Percentiles rank a stretch among this genome's conserved stretches.
Evolutionary conservation across 2,329 filamentous ascomycete genomes (phyloP).

Genomic region (Chrysosporium queenslandicum): DNA sequence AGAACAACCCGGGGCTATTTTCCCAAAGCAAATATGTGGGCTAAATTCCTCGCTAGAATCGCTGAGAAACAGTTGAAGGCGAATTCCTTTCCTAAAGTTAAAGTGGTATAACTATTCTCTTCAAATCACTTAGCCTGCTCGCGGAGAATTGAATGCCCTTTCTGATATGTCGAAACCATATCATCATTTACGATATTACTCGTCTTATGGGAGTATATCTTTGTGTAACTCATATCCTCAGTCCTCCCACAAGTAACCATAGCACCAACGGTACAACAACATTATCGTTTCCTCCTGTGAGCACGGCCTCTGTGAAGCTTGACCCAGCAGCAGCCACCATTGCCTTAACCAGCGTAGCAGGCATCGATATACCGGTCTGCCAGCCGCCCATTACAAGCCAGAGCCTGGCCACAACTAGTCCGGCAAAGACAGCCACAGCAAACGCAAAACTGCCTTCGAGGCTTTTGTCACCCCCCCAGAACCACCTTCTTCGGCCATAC

Average conservation of each 20-base stretch:
- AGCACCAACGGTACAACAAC: conserved; percentile 88
- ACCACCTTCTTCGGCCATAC: conserved; percentile 81
- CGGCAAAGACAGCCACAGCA: conserved; percentile 63
- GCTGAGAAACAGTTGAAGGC: too few relatives aligned
- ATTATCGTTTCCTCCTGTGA: conserved; percentile 97
- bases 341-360: conserved; percentile 46
- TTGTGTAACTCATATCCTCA: conserved; percentile 33
- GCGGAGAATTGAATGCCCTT: too few relatives aligned
- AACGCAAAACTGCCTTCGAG: conserved; percentile 81
- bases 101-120: too few relatives aligned
- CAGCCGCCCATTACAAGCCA: conserved; percentile 75
- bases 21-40: too few relatives aligned
- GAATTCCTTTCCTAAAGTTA: too few relatives aligned
- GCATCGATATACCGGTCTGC: conserved; percentile 32
- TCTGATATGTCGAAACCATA: too few relatives aligned
- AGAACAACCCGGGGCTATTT: too few relatives aligned
- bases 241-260: conserved; percentile 80
- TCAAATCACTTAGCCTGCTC: too few relatives aligned
- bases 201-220: not conserved
- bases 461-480: conserved; percentile 94
- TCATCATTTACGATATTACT: too few relatives aligned
- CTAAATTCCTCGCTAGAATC: too few relatives aligned
- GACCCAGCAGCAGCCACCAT: conserved; percentile 64
- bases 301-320: conserved; percentile 84
- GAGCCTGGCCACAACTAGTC: conserved; percentile 56